A percentile compares a stretch with the other conserved stretches of the same genome.
phyloP scores from a whole-genome alignment of 1,284 basidiomycete genomes.

The Ganoderma boninense region DNA sequence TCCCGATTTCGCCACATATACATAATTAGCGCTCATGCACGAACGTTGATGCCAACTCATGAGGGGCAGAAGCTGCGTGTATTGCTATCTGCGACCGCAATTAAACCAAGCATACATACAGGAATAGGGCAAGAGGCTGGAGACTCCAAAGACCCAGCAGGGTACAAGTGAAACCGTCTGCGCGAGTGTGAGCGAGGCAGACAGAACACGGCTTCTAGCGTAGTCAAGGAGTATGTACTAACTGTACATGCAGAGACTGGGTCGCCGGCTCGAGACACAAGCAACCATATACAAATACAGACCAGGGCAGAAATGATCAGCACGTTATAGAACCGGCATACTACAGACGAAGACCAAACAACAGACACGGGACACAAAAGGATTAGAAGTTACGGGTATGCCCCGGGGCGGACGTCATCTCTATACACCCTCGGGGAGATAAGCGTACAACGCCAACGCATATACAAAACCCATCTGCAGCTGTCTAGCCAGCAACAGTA shows the following conservation, averaged over 20 bases:
- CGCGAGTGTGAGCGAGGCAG: neutral
- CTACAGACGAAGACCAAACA: neutral
- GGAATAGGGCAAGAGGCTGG: neutral
- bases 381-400: neutral
- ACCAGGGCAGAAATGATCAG: neutral
- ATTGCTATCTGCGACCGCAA: slow-evolving; percentile 3
- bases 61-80: slow-evolving; percentile 4
- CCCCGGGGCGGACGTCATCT: neutral
- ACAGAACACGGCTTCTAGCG: neutral
- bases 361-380: slow-evolving; percentile 3
- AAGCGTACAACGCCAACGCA: slow-evolving; percentile 18
- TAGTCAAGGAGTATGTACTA: neutral
- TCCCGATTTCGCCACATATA: slow-evolving; percentile 12
- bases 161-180: neutral
- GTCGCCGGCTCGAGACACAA: neutral
- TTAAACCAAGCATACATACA: neutral
- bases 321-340: neutral
- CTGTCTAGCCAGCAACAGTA: slow-evolving; percentile 34
- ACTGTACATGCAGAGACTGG: neutral
- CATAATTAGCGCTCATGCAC: neutral
- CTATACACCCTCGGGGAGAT: neutral
- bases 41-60: neutral
- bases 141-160: neutral
- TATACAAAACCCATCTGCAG: slow-evolving; percentile 32
- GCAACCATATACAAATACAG: slow-evolving; percentile 1